phyloP scores from a whole-genome alignment of 148 eudicot species.

The Silene latifolia region DNA sequence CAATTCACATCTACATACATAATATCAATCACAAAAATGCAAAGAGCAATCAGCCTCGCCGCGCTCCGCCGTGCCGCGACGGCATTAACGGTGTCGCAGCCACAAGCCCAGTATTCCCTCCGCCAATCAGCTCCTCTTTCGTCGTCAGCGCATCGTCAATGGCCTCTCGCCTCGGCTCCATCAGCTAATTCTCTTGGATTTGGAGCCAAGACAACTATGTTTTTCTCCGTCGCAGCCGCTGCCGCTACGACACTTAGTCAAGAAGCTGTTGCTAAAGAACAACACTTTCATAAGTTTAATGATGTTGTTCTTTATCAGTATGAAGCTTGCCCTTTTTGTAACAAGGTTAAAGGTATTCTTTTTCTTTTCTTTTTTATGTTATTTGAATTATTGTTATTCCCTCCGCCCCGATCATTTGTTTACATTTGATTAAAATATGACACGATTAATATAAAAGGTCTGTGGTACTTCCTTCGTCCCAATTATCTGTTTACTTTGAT shows the following conservation, averaged over 20 bases:
- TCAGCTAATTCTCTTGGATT: slow-evolving; percentile 22
- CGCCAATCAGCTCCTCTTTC: slow-evolving; percentile 11
- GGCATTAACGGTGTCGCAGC: slow-evolving; percentile 3
- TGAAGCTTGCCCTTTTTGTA: slow-evolving; percentile 97
- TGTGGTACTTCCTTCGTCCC: no score
- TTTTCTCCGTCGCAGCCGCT: slow-evolving; percentile 39
- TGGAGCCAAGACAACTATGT: slow-evolving; percentile 37
- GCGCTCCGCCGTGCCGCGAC: slow-evolving; percentile 22
- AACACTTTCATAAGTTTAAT: slow-evolving; percentile 26
- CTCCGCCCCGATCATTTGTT: no score
- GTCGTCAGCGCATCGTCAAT: neutral
- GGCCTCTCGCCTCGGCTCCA: neutral
- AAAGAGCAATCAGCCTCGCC: slow-evolving; percentile 19
- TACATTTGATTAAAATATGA: no score
- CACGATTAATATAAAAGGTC: no score
- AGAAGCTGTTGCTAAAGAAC: slow-evolving; percentile 59
- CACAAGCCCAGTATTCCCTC: neutral
- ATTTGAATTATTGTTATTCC: no score
- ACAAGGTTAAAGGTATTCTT: slow-evolving; percentile 89
- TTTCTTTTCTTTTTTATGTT: no score
- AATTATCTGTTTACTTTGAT: no score
- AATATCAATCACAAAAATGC: no score
- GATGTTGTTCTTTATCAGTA: slow-evolving; percentile 92
- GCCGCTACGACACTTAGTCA: slow-evolving; percentile 33
- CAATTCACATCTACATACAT: neutral